Base-by-base conservation (phyloP, 305 asterid genomes). In the Fraxinus ornus region DNA sequence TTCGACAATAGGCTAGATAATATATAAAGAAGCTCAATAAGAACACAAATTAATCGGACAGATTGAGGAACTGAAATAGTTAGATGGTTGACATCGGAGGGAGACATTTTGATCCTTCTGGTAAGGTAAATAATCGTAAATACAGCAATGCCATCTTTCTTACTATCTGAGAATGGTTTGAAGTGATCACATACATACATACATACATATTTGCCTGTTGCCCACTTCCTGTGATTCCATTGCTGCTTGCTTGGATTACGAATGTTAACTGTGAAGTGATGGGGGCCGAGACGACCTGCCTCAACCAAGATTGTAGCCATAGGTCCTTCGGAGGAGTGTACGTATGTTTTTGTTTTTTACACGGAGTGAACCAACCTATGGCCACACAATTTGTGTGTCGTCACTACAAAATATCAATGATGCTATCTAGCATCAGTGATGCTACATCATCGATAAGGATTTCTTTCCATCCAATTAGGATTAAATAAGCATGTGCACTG, bases 221-320 rank as follows among this genome's bases (percentile, higher is more conserved):
- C 44, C 80, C 66, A 84, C 81, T 78, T 83, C 87, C 35, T 68
- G 86, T 0, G 44, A 64, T 33, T 13, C 90, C 92, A 91, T 91
- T 84, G 49, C 60, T 41, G 68, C 52, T 41, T 41, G 52, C 52
- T 10, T 41, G 52, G 52, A 41, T 10, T 41, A 41, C 52, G 52
- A 41, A 41, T 41, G 52, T 41, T 10, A 41, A 41, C 52, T 41
- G 52, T 41, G 15, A 41, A 41, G 17, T 10, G 52, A 44, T 1
- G n/a, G 15, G 17, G 52, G 52, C 13, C 4, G 1, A 44, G 52
- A 44, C 52, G n/a, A 44, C 52, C 52, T 12, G 52, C 52, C n/a
- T 44, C 4, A 41, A 41, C 52, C 3, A 41, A 41, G 12, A 41
- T 41, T 9, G 15, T 41, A 41, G 44, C 44, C 44, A 7, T 1